These are phyloP conservation scores for Fusarium euwallaceae DNA, from an alignment of 2,329 filamentous ascomycete species.

Conservation along the genomic window DNA sequence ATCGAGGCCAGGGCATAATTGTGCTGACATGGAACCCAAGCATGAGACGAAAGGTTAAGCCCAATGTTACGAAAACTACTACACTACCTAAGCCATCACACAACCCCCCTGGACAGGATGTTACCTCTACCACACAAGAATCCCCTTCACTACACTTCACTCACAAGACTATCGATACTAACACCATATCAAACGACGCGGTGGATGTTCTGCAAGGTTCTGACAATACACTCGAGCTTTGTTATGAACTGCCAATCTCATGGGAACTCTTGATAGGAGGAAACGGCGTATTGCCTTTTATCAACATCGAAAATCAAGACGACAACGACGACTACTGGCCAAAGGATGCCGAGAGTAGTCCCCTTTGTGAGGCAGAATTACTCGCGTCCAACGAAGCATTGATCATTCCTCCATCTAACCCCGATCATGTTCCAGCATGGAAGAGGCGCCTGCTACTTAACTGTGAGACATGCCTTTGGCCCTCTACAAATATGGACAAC, in stretches of 20 bases:
- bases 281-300: not conserved
- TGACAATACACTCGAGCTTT: not conserved
- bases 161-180: not conserved
- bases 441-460: conserved; percentile 5
- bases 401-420: not conserved
- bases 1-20: not conserved
- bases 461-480: not conserved
- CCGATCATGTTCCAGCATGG: conserved; percentile 6
- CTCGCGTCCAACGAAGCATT: not conserved
- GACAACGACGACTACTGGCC: not conserved
- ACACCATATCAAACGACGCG: not conserved
- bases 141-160: not conserved
- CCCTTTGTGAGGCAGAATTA: not conserved
- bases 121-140: not conserved
- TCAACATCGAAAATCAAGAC: not conserved
- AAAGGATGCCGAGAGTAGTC: not conserved
- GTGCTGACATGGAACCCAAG: not conserved
- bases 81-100: not conserved
- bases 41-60: not conserved
- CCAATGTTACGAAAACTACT: not conserved
- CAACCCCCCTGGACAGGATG: not conserved
- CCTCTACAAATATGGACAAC: not conserved
- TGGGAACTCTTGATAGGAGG: not conserved
- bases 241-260: not conserved
- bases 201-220: not conserved